Evolutionary conservation across 805 yeast species (phyloP).

Genomic region (Hanseniaspora singularis): DNA sequence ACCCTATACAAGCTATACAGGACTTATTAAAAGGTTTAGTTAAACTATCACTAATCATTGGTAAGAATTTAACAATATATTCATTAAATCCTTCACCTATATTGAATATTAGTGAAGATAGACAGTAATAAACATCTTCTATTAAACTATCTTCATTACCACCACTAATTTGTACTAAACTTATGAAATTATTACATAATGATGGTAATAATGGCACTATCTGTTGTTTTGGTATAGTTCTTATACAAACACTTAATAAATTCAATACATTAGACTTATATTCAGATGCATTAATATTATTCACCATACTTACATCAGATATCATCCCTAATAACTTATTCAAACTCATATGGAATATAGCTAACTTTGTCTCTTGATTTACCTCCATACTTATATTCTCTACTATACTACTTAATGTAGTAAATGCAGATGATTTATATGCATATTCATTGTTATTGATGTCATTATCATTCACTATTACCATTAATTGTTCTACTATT

Average conservation of each 20-base stretch:
- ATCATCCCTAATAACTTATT: slow-evolving; percentile 62
- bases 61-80: slow-evolving; percentile 73
- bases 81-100: slow-evolving; percentile 57
- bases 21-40: slow-evolving; percentile 73
- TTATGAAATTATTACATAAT: slow-evolving; percentile 37
- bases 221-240: slow-evolving; percentile 61
- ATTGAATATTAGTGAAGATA: slow-evolving; percentile 79
- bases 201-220: slow-evolving; percentile 26
- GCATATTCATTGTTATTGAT: slow-evolving; percentile 64
- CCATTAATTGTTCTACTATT: slow-evolving; percentile 16
- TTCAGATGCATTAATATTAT: slow-evolving; percentile 81
- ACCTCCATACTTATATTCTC: slow-evolving; percentile 59
- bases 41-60: slow-evolving; percentile 68
- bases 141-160: slow-evolving; percentile 42
- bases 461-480: slow-evolving; percentile 10
- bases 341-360: slow-evolving; percentile 64
- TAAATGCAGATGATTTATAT: slow-evolving; percentile 92
- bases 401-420: slow-evolving; percentile 76
- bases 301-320: slow-evolving; percentile 62
- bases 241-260: slow-evolving; percentile 66
- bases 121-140: slow-evolving; percentile 87
- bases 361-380: slow-evolving; percentile 55
- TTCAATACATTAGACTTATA: slow-evolving; percentile 71
- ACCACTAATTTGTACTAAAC: slow-evolving; percentile 34
- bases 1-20: slow-evolving; percentile 83